Evolutionary conservation across 306 rosid species (phyloP).

Genomic region (Quercus rubra): DNA sequence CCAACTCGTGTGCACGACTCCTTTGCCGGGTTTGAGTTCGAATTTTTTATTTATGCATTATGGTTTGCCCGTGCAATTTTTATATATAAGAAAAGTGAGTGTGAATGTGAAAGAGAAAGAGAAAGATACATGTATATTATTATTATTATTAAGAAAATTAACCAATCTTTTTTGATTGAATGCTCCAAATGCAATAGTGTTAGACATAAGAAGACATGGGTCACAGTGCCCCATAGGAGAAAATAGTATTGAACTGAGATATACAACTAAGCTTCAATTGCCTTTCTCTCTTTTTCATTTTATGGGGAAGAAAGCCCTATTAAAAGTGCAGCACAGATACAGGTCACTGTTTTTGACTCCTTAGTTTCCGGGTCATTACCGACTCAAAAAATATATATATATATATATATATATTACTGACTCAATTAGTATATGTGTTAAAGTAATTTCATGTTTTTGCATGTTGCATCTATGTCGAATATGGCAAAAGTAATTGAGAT

Average conservation of each 20-base stretch:
- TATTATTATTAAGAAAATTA: background rate
- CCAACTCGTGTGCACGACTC: conserved; percentile 29
- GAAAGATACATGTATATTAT: background rate
- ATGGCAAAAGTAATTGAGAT: background rate
- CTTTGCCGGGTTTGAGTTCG: conserved; percentile 4
- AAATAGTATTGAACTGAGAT: conserved; percentile 1
- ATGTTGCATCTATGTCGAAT: background rate
- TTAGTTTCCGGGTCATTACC: conserved; percentile 21
- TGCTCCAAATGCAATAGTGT: conserved; percentile 32
- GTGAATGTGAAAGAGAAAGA: background rate
- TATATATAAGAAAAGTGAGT: conserved; percentile 1
- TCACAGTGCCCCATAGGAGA: conserved; percentile 17
- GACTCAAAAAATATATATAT: background rate
- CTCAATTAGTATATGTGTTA: background rate
- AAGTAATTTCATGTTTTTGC: background rate
- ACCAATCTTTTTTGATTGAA: conserved; percentile 5
- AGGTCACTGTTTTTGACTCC: conserved; percentile 16
- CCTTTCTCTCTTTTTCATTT: background rate
- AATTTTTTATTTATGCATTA: conserved; percentile 5
- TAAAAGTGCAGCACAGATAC: conserved; percentile 13
- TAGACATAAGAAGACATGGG: conserved; percentile 38
- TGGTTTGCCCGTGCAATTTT: conserved; percentile 30
- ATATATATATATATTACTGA: background rate
- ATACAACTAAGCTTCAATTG: conserved; percentile 13
- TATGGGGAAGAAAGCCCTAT: conserved; percentile 32